These are phyloP conservation scores for Pyrus pyrifolia DNA, from an alignment of 306 rosid species.

Conservation along the genomic window DNA sequence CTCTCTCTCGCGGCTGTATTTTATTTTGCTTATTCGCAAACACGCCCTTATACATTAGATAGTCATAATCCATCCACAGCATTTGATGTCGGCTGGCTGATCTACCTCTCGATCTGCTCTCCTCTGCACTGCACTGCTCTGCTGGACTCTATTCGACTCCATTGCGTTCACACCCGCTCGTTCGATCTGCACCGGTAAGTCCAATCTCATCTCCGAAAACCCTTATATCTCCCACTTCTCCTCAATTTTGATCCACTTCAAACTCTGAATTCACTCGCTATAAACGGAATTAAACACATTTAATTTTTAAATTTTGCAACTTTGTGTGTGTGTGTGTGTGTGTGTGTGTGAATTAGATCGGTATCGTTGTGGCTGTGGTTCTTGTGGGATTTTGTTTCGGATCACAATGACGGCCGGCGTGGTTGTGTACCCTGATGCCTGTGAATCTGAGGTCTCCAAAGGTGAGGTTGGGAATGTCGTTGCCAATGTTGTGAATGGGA, in stretches of 20 bases:
- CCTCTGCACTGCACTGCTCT: not conserved
- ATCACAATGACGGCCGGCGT: conserved; percentile 48
- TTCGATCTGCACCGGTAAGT: conserved; percentile 1
- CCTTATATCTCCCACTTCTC: not conserved
- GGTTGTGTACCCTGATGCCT: conserved; percentile 36
- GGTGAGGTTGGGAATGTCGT: conserved; percentile 12
- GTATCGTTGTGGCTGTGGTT: conserved; percentile 4
- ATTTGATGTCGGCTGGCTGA: conserved; percentile 19
- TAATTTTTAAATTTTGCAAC: not conserved
- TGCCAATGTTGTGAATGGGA: conserved; percentile 1
- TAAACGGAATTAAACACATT: not conserved
- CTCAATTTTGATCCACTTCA: not conserved
- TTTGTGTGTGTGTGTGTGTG: not conserved
- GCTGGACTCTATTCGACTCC: not conserved
- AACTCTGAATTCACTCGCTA: not conserved
- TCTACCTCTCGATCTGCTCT: conserved; percentile 23
- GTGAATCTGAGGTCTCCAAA: conserved; percentile 30
- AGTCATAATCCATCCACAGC: not conserved
- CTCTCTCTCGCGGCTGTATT: not conserved
- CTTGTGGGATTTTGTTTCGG: not conserved
- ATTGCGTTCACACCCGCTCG: not conserved
- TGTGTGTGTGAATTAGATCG: not conserved
- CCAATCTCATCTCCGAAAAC: not conserved
- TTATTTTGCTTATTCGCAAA: not conserved
- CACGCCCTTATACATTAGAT: not conserved